Evolutionary conservation across 108 stramenopile species (phyloP).

Genomic region (Cyclostephanos invisitatus): DNA sequence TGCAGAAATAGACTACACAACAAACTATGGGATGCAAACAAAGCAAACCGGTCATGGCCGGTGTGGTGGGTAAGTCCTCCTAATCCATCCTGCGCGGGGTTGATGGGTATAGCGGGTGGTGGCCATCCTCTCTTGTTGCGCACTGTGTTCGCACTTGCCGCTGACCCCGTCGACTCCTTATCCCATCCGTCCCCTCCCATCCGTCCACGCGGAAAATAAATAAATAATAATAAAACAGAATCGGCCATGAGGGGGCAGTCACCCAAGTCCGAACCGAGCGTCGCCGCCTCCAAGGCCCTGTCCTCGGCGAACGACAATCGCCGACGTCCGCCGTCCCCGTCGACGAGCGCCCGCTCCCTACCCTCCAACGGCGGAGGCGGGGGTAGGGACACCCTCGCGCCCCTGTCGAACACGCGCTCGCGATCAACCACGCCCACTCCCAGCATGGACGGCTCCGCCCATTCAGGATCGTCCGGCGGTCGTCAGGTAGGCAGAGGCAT

Average conservation of each 20-base stretch:
- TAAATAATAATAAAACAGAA: no score
- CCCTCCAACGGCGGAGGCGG: neutral
- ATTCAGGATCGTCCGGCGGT: conserved; percentile 26
- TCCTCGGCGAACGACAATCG: conserved; percentile 4
- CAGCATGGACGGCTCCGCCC: conserved; percentile 34
- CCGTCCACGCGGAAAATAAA: neutral
- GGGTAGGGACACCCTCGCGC: neutral
- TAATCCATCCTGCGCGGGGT: neutral
- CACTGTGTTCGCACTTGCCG: neutral
- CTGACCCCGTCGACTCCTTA: neutral
- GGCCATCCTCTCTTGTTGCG: neutral
- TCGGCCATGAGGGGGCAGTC: neutral
- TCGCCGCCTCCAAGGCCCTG: conserved; percentile 6
- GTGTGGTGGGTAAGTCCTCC: neutral
- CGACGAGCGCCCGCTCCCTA: neutral
- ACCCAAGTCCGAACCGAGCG: conserved; percentile 4
- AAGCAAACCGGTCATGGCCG: neutral
- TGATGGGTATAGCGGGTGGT: neutral
- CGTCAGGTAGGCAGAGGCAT: conserved; percentile 4
- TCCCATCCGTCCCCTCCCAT: no score
- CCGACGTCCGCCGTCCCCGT: neutral
- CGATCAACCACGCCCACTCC: conserved; percentile 45
- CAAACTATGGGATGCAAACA: neutral
- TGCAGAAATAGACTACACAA: no score
- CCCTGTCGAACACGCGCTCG: conserved; percentile 11